Evolutionary conservation across 2,329 filamentous ascomycete genomes (phyloP).

Genomic region (Gliomastix tumulicola): DNA sequence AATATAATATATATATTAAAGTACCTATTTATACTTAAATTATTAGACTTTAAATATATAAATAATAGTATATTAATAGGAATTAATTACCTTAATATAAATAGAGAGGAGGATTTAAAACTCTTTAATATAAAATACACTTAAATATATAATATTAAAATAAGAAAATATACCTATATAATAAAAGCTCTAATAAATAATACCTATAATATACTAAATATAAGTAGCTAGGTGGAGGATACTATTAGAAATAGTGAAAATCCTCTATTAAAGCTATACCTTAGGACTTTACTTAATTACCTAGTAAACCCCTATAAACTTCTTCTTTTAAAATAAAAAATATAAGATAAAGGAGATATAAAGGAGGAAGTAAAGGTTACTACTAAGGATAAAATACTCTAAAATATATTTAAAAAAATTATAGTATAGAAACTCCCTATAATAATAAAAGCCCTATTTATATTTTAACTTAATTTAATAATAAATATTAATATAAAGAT

Average conservation of each 20-base stretch:
- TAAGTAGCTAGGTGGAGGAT: not conserved
- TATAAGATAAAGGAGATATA: not conserved
- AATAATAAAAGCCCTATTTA: not conserved
- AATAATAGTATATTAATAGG: too few species aligned
- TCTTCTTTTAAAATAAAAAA: not conserved
- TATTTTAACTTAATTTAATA: not conserved
- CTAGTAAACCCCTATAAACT: not conserved
- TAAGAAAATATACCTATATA: not conserved
- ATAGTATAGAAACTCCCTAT: not conserved
- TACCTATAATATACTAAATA: not conserved
- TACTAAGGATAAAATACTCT: too few species aligned
- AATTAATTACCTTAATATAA: not conserved
- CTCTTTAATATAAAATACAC: conserved; percentile 1
- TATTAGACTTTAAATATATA: too few species aligned
- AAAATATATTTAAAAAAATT: not conserved
- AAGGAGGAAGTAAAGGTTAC: too few species aligned
- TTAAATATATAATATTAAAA: conserved; percentile 1
- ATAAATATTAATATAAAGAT: not conserved
- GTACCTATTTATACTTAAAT: too few species aligned
- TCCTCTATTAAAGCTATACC: not conserved
- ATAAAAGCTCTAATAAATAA: not conserved
- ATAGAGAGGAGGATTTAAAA: not conserved
- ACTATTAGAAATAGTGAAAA: too few species aligned
- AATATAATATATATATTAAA: too few species aligned
- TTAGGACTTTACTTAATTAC: not conserved